Evolutionary conservation across 768 basidiomycete genomes (phyloP), one percentile per base, ranked within the genome.

Genomic region (Panellus pusillus): DNA sequence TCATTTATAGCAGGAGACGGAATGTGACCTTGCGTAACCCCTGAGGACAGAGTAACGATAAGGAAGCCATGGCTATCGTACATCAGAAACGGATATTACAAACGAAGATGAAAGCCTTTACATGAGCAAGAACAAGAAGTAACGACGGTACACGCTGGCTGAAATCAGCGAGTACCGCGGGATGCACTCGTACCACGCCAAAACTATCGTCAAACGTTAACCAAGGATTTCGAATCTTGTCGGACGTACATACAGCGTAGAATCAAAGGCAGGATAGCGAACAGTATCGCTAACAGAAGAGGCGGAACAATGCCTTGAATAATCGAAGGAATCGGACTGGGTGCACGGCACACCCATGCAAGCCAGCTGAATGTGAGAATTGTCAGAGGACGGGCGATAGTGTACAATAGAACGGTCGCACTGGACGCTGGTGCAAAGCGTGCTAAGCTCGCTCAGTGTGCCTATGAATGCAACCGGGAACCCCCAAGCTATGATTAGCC

Each of bases 111-210:
- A 9, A 14, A 11, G 61, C 36, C 1, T 75, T 69, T 61, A 77
- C 74, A 86, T 73, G 44, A 86, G 70, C 24, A 87, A 74, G 69
- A 88, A 87, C 54, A 86, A 61, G 66, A 82, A 87, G 66, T 81
- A 89, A n/a, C 89, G 77, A 11, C 78, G 79, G 73, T 88, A 89
- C 27, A 91, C 77, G 63, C 82, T 83, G 53, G 87, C 72, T 41
- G 86, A 84, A n/a, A 91, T 79, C 18, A 82, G 70, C 1, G 84
- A 86, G 55, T 80, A 80, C 36, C 82, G 76, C 0, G 87, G 87
- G 43, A 86, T 86, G 42, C 86, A 86, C 65, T 89, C 82, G 59
- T 86, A 84, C 72, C 80, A 80, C 17, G 86, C 83, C 12, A 88
- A 68, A 14, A 68, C 85, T 71, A 47, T 36, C 7, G 18, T n/a